Evolutionary conservation across 176 grass and related monocot genomes (phyloP).

Genomic region (Carex cristatella): DNA sequence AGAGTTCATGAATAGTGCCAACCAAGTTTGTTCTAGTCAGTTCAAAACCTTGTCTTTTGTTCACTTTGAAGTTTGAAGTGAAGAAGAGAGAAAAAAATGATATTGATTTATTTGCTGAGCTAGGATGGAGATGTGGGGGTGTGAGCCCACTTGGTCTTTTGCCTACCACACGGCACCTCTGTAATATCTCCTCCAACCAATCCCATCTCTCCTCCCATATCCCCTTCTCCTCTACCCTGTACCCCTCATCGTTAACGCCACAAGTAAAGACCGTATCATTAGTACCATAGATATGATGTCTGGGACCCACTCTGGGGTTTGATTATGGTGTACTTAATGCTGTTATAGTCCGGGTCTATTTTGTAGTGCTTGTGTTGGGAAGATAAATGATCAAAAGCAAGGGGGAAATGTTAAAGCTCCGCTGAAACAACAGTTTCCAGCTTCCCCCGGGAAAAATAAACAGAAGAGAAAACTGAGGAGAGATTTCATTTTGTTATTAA

Average conservation of each 20-base stretch:
- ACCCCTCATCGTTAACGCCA: not conserved
- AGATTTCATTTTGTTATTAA: not conserved
- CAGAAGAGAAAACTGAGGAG: not conserved
- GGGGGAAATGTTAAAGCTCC: not conserved
- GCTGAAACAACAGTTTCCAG: not conserved
- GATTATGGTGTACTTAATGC: not conserved
- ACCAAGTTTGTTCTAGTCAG: not conserved
- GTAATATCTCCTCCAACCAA: conserved; percentile 81
- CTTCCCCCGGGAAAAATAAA: not conserved
- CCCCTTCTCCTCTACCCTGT: conserved; percentile 9
- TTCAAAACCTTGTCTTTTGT: not conserved
- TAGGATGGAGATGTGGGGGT: not conserved
- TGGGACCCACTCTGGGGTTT: not conserved
- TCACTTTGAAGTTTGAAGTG: not conserved
- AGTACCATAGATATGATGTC: not conserved
- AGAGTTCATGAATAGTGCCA: not conserved
- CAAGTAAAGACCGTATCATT: not conserved
- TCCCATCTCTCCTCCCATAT: conserved; percentile 57
- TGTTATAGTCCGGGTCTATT: not conserved
- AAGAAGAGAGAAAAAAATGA: not conserved
- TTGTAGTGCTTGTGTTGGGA: not conserved
- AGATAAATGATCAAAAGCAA: conserved; percentile 3
- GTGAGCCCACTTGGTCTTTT: conserved; percentile 16
- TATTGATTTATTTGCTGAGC: not conserved
- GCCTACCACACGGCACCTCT: conserved; percentile 18